Percentiles rank a stretch among this genome's conserved stretches.
Conservation (phyloP, 345 rosid genomes). For the Gossypium bickii region DNA sequence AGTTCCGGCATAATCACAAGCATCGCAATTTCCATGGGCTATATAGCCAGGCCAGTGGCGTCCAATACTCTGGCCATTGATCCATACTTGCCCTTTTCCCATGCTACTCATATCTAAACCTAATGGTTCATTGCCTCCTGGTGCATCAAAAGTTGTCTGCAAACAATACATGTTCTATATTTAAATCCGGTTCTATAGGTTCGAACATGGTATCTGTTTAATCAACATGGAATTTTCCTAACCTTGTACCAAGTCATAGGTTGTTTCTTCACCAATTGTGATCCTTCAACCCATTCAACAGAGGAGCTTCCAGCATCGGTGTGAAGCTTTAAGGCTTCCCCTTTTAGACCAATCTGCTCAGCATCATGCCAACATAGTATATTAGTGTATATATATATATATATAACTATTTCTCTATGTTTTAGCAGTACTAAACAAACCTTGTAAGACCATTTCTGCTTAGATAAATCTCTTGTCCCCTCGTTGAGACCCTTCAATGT, state of each 20-base stretch:
- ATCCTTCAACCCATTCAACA: conserved; percentile 70
- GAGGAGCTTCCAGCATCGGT: conserved; percentile 55
- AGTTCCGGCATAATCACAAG: conserved; percentile 65
- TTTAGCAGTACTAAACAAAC: conserved; percentile 28
- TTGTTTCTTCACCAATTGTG: conserved; percentile 48
- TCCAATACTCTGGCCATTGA: conserved; percentile 79
- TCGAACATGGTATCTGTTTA: not conserved
- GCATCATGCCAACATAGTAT: not conserved
- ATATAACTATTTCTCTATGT: not conserved
- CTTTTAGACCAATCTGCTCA: conserved; percentile 64
- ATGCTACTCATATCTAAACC: conserved; percentile 80
- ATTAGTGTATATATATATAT: not conserved
- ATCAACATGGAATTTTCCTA: conserved; percentile 10
- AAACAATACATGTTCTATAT: not conserved
- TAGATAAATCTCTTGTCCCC: conserved; percentile 72
- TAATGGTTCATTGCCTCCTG: conserved; percentile 60
- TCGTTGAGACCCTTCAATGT: conserved; percentile 63
- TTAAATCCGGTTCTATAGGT: not conserved
- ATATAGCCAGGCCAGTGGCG: conserved; percentile 73
- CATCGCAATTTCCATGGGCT: conserved; percentile 65
- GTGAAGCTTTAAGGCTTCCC: conserved; percentile 66
- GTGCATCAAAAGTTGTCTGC: conserved; percentile 65
- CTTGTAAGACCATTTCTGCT: conserved; percentile 94
- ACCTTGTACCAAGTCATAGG: conserved; percentile 85
- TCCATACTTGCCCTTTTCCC: conserved; percentile 85